Base-by-base conservation (phyloP, 2,329 filamentous ascomycete species). In the Elsinoe arachidis region DNA sequence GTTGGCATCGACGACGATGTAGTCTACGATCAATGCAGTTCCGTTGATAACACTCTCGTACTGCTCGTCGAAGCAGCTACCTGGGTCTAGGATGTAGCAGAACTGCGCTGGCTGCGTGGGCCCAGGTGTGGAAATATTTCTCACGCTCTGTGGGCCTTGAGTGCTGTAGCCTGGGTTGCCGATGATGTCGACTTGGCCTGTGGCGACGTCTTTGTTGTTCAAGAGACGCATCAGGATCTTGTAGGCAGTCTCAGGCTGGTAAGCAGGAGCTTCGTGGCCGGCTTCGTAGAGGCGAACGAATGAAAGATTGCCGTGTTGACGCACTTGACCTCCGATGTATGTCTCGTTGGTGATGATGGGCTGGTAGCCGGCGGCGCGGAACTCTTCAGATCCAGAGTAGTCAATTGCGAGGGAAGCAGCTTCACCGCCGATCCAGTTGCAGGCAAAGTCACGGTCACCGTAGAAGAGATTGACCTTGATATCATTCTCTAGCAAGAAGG, bases 381-480 rank as follows among this genome's bases (percentile, higher is more conserved):
- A 69, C 1, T 51, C 57, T 3, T 56, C 52, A 10, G 63, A 51
- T 4, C 58, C 60, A 9, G 61, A 61, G 59, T 63, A 69, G 41
- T 66, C 63, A 15, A 60, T 63, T 6, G 61, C 60, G 7, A 69
- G 61, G 44, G 62, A 64, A n/a, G 67, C 56, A 39, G 63, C 59
- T 34, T 69, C 67, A 0, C 59, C 67, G 5, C 65, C 66, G 23
- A 80, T 70, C 81, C 80, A 83, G 60, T 80, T 79, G 65, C 78
- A 80, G 52, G 79, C 76, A 62, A 77, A 78, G 62, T 82, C 80
- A 33, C 78, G 76, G 62, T 85, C 82, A 6, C 82, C 82, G 66
- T 92, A 88, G 58, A 90, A 79, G 59, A 93, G 73, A 5, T 85
- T 83, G 21, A 93, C 80, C 17, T 82, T 73, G 51, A 78, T 67